Base-by-base conservation (phyloP, 768 basidiomycete genomes). In the Trametes punicea region DNA sequence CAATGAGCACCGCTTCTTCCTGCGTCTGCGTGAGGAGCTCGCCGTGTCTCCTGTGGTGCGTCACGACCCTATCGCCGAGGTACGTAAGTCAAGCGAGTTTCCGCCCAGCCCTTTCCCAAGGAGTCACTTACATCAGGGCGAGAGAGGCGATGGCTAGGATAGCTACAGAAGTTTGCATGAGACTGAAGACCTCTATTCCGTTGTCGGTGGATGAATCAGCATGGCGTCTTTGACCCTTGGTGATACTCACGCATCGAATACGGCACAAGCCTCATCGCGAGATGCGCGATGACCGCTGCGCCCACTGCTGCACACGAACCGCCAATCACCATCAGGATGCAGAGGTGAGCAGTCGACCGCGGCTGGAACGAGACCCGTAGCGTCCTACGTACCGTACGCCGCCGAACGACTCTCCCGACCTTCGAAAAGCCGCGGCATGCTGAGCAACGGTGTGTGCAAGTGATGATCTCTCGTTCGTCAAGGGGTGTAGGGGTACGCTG, bases 1-100 rank as follows among this genome's bases (percentile, higher is more conserved):
- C 83, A 58, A 92, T 85, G 69, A 92, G 65, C 18, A 87, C 73
- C 70, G 82, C 77, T 64, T 92, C 88, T 65, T 90, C 87, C 63
- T 92, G 90, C 52, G 75, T 76, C 62, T 81, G 83, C 41, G 85
- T 83, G 63, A 92, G 69, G 57, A 85, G 67, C 47, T 79, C 79
- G 13, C 84, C 86, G 42, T 80, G 75, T 65, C 71, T 74, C 54
- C 79, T 78, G 63, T 90, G 82, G 65, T 90, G 88, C 71, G 85
- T 76, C 41, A 85, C 72, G 41, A 88, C 77, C 64, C 89, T 91
- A 64, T 46, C 38, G 40, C 23, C 20, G 46, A 1, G 33, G 27
- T 20, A 26, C 21, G 25, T 26, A 21, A 36, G 27, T 3, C 18
- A 27, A 25, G 40, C 18, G 30, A 40, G 30, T 44, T 40, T 34